Evolutionary conservation across 768 basidiomycete genomes (phyloP).

Genomic region (Crassisporium funariophilum): DNA sequence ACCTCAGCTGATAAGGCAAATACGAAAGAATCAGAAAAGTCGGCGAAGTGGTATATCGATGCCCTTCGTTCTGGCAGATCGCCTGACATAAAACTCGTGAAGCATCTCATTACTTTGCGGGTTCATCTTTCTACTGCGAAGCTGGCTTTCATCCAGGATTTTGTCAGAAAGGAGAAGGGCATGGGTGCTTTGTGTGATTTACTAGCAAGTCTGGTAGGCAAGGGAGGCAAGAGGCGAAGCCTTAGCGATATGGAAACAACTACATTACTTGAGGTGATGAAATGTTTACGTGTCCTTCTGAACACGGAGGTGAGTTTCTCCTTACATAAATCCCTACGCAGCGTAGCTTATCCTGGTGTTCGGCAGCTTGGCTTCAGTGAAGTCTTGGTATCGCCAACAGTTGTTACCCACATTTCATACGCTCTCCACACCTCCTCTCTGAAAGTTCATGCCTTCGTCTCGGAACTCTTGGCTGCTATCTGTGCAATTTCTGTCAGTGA

Average conservation of each 20-base stretch:
- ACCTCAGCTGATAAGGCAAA: conserved; percentile 24
- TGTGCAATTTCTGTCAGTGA: conserved; percentile 72
- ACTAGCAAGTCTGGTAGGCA: conserved; percentile 64
- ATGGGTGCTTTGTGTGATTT: conserved; percentile 61
- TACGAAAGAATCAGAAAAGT: conserved; percentile 42
- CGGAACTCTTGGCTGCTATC: conserved; percentile 83
- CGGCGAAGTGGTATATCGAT: conserved; percentile 66
- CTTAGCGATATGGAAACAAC: conserved; percentile 66
- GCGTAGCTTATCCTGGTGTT: no score
- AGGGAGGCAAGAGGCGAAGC: conserved; percentile 61
- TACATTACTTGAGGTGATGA: conserved; percentile 72
- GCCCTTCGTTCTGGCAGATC: conserved; percentile 56
- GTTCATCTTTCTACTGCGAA: conserved; percentile 86
- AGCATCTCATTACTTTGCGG: conserved; percentile 79
- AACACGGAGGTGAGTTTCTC: conserved; percentile 74
- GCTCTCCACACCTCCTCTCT: conserved; percentile 65
- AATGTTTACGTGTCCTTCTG: conserved; percentile 78
- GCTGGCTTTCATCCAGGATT: conserved; percentile 76
- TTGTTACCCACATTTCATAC: conserved; percentile 75
- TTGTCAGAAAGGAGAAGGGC: conserved; percentile 67
- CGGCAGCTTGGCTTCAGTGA: conserved; percentile 78
- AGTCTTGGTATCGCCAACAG: conserved; percentile 60
- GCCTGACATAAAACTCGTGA: conserved; percentile 63
- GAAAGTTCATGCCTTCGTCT: conserved; percentile 68
- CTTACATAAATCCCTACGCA: no score